Conservation (phyloP, 768 basidiomycete genomes). For the Tylopilus rubrobrunneus region DNA sequence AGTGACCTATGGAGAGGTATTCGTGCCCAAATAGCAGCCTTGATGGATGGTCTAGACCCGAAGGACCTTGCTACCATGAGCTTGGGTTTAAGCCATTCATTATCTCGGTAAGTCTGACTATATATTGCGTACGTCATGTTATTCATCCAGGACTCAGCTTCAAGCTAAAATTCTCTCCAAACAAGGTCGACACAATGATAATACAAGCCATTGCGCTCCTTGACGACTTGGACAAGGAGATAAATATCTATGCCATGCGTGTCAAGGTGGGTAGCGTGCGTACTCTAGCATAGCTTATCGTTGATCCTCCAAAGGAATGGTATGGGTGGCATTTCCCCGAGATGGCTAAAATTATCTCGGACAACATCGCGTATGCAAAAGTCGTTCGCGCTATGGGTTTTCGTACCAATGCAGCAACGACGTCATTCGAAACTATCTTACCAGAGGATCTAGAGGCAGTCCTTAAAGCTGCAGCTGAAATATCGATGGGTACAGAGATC, state of each 20-base stretch:
- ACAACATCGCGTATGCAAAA: conserved; percentile 97
- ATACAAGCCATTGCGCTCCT: conserved; percentile 97
- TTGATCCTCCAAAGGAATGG: conserved; percentile 74
- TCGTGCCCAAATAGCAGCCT: conserved; percentile 76
- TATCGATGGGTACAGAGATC: conserved; percentile 99
- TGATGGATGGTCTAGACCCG: conserved; percentile 88
- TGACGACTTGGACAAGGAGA: conserved; percentile 98
- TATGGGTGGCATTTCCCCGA: conserved; percentile 99
- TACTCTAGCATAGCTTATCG: neutral
- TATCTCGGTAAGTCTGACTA: conserved; percentile 67
- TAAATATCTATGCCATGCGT: conserved; percentile 99
- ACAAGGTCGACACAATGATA: conserved; percentile 99
- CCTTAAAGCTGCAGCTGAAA: conserved; percentile 92
- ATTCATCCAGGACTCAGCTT: conserved; percentile 52
- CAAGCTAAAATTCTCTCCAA: conserved; percentile 99
- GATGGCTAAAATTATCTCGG: conserved; percentile 96
- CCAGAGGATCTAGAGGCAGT: conserved; percentile 97
- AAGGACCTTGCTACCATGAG: conserved; percentile 97
- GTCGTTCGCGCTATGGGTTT: conserved; percentile 93
- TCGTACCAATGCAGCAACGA: conserved; percentile 87
- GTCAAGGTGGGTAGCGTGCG: conserved; percentile 69
- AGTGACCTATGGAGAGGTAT: conserved; percentile 96
- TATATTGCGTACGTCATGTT: neutral
- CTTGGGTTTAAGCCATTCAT: conserved; percentile 92
- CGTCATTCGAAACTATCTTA: conserved; percentile 83